These are phyloP conservation scores for Penicillium alfredii DNA, from an alignment of 495 filamentous ascomycete species.

Conservation along the genomic window DNA sequence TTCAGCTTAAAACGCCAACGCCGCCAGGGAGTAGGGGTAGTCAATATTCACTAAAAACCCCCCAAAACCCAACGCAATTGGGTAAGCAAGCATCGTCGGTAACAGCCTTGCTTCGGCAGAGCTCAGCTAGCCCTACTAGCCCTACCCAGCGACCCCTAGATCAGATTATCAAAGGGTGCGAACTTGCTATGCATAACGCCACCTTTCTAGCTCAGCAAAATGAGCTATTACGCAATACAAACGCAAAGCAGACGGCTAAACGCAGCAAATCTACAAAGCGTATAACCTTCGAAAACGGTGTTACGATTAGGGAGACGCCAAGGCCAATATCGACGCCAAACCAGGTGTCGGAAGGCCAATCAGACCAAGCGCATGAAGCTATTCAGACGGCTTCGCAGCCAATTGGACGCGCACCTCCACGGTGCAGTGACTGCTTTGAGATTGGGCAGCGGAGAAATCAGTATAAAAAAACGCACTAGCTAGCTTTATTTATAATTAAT, in stretches of 20 bases:
- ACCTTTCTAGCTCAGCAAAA: conserved; percentile 2
- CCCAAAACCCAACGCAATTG: conserved; percentile 1
- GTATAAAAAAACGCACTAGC: not conserved
- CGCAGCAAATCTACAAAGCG: not conserved
- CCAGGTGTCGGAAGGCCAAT: not conserved
- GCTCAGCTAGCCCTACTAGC: not conserved
- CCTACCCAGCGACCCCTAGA: not conserved
- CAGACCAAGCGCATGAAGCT: not conserved
- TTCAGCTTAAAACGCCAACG: conserved; percentile 4
- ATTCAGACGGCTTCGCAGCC: not conserved
- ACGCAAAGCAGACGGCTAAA: not conserved
- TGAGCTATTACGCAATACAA: not conserved
- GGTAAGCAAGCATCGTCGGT: conserved; percentile 3
- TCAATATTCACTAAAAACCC: not conserved
- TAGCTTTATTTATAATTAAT: too few relatives aligned
- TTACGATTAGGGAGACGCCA: conserved; percentile 1
- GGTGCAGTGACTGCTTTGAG: not conserved
- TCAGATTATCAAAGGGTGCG: conserved; percentile 4
- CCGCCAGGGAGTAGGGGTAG: conserved; percentile 1
- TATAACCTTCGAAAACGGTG: not conserved
- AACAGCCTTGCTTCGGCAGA: not conserved
- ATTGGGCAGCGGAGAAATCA: too few relatives aligned
- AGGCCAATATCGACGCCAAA: not conserved
- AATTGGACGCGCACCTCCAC: not conserved
- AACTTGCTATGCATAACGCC: not conserved